Evolutionary conservation across 768 basidiomycete species (phyloP), one percentile per base, ranked within the genome.

Genomic region (Naganishia onofrii): DNA sequence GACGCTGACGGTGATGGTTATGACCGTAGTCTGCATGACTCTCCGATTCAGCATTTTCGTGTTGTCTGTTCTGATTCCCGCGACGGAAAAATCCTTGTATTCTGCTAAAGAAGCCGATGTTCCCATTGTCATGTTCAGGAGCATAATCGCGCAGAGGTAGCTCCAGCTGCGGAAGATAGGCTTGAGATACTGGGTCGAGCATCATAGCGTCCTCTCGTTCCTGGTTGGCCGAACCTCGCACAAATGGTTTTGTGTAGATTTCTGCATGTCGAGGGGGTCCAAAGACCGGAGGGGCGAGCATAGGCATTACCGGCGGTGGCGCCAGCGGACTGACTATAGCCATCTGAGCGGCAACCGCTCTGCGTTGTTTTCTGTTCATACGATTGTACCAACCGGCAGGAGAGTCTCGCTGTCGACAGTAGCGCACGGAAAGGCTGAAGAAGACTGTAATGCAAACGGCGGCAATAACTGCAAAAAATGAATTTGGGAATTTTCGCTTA

Each of bases 361-460:
- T 72, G 12, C 78, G 77, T 68, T 78, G 78, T 44, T 74, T 73
- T 2, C 77, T 68, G 10, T 76, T 46, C 1, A 74, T 70, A 2
- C 79, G 74, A 58, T 76, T 76, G 74, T 76, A 78, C n/a, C 75
- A 71, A 17, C 76, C 77, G 66, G 78, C 77, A 66, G 76, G 71
- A 0, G 77, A 75, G 29, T 67, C 64, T 34, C 78, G 72, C 32
- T 76, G 77, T 76, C 84, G 77, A n/a, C 76, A 76, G 74, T 89
- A 86, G 3, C 90, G 90, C 44, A 89, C 83, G 2, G 94, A 83
- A 17, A 94, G 84, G 0, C 91, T 83, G 44, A 92, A 87, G 82
- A 94, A 88, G 31, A 89, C 84, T 31, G 91, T 84, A 0, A 89
- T 90, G 48, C 91, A 78, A 76, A 95, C 86, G 29, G 88, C 88